These are phyloP conservation scores for Aquanectria penicillioides DNA, from an alignment of 2,329 filamentous ascomycete genomes.

Conservation along the genomic window DNA sequence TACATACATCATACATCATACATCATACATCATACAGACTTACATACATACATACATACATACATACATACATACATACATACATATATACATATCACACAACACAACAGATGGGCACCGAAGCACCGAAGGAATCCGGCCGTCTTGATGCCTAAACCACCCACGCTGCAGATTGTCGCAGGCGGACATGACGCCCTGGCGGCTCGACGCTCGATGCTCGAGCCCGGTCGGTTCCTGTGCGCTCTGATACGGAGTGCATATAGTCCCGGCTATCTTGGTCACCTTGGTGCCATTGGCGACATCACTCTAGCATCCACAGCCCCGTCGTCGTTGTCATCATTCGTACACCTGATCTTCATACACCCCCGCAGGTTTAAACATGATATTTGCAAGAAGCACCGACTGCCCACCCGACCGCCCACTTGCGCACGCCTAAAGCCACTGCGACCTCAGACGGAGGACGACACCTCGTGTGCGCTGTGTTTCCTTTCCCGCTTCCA, in stretches of 20 bases:
- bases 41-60: no score
- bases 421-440: slow-evolving; percentile 5
- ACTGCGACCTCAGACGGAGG: slow-evolving; percentile 5
- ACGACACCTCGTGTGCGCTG: slow-evolving; percentile 37
- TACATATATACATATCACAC: no score
- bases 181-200: background rate
- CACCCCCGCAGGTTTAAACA: no score
- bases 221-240: background rate
- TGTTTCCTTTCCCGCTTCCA: slow-evolving; percentile 21
- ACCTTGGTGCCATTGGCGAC: no score
- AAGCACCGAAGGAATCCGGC: slow-evolving; percentile 18
- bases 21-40: no score
- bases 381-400: no score
- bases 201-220: background rate
- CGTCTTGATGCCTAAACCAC: slow-evolving; percentile 39
- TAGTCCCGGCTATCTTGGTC: background rate
- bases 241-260: background rate
- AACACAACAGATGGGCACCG: slow-evolving; percentile 20
- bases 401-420: no score
- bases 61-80: no score
- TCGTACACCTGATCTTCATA: no score
- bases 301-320: no score
- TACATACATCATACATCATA: no score
- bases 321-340: background rate
- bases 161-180: slow-evolving; percentile 15